A percentile compares a stretch with the other conserved stretches of the same genome.
phyloP scores from a whole-genome alignment of 768 basidiomycete species.

The Termitomyces sp. region DNA sequence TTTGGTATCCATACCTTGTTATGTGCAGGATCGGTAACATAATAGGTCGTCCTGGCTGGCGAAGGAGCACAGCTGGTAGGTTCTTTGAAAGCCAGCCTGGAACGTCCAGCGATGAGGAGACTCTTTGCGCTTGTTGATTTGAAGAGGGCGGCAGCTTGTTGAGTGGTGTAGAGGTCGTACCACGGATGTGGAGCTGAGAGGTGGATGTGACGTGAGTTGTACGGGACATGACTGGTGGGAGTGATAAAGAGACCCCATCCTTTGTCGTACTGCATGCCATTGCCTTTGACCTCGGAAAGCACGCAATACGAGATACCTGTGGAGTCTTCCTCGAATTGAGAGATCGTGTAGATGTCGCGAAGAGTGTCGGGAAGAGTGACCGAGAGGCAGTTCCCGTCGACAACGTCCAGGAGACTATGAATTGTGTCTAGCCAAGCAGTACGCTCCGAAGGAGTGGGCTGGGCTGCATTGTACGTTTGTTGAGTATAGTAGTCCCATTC shows the following conservation, averaged over 20 bases:
- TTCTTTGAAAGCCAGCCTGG: conserved; percentile 31
- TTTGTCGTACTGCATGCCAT: conserved; percentile 20
- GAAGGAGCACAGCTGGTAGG: conserved; percentile 33
- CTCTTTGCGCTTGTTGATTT: conserved; percentile 36
- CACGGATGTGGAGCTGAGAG: conserved; percentile 46
- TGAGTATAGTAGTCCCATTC: conserved; percentile 25
- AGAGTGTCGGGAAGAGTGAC: conserved; percentile 28
- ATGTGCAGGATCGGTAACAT: conserved; percentile 47
- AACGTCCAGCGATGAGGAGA: conserved; percentile 41
- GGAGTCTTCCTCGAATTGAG: conserved; percentile 24
- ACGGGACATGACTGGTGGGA: conserved; percentile 22
- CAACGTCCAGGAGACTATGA: conserved; percentile 24
- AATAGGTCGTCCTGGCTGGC: conserved; percentile 25
- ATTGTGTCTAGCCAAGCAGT: conserved; percentile 28
- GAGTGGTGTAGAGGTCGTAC: conserved; percentile 35
- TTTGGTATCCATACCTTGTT: conserved; percentile 32
- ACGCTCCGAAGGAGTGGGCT: conserved; percentile 28
- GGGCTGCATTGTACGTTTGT: conserved; percentile 29
- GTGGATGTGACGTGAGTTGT: conserved; percentile 32
- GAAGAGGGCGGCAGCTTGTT: conserved; percentile 43
- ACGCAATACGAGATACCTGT: conserved; percentile 30
- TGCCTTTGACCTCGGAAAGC: conserved; percentile 24
- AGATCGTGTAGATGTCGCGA: conserved; percentile 25
- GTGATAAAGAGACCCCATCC: conserved; percentile 39
- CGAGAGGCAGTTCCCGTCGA: conserved; percentile 31